phyloP scores from a whole-genome alignment of 495 filamentous ascomycete species.

The Lichina pygmaea region DNA sequence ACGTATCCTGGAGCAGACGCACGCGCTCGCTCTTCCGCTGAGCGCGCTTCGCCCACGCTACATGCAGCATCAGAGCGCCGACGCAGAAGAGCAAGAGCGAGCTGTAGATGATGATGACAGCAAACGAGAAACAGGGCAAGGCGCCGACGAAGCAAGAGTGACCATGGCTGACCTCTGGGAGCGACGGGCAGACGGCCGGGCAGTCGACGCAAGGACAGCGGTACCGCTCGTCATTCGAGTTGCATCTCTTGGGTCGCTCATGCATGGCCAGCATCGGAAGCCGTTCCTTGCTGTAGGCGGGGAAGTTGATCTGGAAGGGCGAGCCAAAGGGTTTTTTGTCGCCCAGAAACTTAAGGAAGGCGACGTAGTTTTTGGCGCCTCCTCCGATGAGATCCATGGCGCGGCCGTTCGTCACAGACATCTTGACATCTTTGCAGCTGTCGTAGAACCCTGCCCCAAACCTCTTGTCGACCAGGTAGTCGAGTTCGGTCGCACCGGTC shows the following conservation, averaged over 20 bases:
- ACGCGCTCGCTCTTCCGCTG: slow-evolving; percentile 53
- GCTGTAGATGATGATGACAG: slow-evolving; percentile 65
- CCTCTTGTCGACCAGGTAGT: slow-evolving; percentile 64
- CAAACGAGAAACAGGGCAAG: slow-evolving; percentile 75
- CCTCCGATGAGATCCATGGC: slow-evolving; percentile 92
- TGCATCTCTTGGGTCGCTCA: slow-evolving; percentile 55
- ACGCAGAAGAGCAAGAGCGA: slow-evolving; percentile 39
- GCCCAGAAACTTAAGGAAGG: slow-evolving; percentile 76
- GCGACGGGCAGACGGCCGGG: slow-evolving; percentile 50
- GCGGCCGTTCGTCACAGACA: slow-evolving; percentile 69
- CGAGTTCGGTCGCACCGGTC: slow-evolving; percentile 55
- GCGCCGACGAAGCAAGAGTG: slow-evolving; percentile 58
- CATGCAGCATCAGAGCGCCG: slow-evolving; percentile 38
- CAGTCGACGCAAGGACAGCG: slow-evolving; percentile 89
- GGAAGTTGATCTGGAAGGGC: slow-evolving; percentile 94
- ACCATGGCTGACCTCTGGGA: slow-evolving; percentile 40
- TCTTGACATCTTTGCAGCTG: slow-evolving; percentile 97
- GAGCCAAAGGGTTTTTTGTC: slow-evolving; percentile 71
- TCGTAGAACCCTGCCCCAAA: slow-evolving; percentile 82
- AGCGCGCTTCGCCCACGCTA: slow-evolving; percentile 43
- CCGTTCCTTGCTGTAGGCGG: slow-evolving; percentile 9
- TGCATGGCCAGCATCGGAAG: slow-evolving; percentile 36
- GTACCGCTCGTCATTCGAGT: slow-evolving; percentile 59
- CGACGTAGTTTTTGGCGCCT: slow-evolving; percentile 66
- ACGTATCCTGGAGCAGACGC: slow-evolving; percentile 59